Evolutionary conservation across 768 basidiomycete species (phyloP), one percentile per base, ranked within the genome.

Genomic region (Leccinum truebloodii): DNA sequence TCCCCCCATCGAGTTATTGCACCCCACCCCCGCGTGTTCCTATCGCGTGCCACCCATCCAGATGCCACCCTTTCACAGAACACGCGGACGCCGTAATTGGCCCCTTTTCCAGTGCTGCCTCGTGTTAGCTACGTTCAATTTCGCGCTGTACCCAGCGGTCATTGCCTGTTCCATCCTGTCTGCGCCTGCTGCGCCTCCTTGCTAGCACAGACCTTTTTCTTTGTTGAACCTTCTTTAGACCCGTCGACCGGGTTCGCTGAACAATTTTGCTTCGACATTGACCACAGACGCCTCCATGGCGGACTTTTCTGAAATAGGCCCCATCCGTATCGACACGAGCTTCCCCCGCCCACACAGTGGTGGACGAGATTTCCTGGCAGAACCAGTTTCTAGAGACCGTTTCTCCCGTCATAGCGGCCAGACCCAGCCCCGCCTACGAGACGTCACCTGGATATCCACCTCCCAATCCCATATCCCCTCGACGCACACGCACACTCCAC

Each of bases 381-480:
- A 74, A 4, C 55, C 70, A 1, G 9, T 55, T 14, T 54, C 64
- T 28, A 75, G 63, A 41, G 70, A 73, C 39, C 68, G 70, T 20
- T 72, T 70, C 54, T 75, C 72, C 18, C 69, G 73, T 26, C 62
- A 71, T 13, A 71, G 71, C 8, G 54, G 64, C 32, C 74, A 75
- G 52, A 54, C 57, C 24, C 65, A 66, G 54, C 50, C 62, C 9
- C 73, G 73, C 18, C 30, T 61, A 34, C 68, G 72, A 61, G 74
- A 75, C 52, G 59, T 74, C 53, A 74, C 73, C 39, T 74, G 73
- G 73, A 65, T 74, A 65, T 73, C 72, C 51, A 59, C 54, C 1
- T 60, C 68, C 12, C 72, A 67, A 13, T 65, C 71, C 24, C 71
- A 73, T 16, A 46, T 57, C 20, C 67, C 72, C 13, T 72, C 70